A percentile compares a stretch with the other conserved stretches of the same genome.
Conservation (phyloP, 345 rosid genomes). For the Euclidium syriacum region DNA sequence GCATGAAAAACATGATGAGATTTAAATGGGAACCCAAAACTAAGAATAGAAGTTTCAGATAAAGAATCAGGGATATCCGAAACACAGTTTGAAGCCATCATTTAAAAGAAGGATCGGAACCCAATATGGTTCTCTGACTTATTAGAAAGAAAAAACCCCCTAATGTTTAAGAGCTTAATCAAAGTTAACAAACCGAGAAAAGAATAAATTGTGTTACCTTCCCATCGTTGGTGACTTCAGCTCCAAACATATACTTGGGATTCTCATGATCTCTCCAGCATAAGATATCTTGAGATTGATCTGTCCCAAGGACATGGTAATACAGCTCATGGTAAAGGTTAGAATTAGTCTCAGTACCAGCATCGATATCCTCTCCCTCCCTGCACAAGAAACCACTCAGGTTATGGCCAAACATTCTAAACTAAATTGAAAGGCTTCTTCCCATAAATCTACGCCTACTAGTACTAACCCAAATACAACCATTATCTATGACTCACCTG, state of each 20-base stretch:
- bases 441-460: neutral
- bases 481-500: conserved; percentile 38
- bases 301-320: conserved; percentile 79
- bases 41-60: neutral
- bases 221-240: conserved; percentile 73
- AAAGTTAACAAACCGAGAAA: neutral
- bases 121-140: neutral
- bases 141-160: neutral
- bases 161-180: neutral
- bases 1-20: conserved; percentile 27
- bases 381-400: conserved; percentile 35
- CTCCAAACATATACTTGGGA: conserved; percentile 57
- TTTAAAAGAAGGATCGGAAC: neutral
- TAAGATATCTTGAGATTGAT: conserved; percentile 76
- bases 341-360: conserved; percentile 84
- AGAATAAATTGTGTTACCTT: conserved; percentile 40
- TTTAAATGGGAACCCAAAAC: neutral
- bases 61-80: neutral
- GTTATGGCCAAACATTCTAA: neutral
- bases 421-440: neutral
- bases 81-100: neutral
- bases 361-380: conserved; percentile 72
- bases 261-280: conserved; percentile 88
- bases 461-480: neutral
- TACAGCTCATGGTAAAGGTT: conserved; percentile 73